Evolutionary conservation across 345 rosid genomes (phyloP).

Genomic region (Eucalyptus albens): DNA sequence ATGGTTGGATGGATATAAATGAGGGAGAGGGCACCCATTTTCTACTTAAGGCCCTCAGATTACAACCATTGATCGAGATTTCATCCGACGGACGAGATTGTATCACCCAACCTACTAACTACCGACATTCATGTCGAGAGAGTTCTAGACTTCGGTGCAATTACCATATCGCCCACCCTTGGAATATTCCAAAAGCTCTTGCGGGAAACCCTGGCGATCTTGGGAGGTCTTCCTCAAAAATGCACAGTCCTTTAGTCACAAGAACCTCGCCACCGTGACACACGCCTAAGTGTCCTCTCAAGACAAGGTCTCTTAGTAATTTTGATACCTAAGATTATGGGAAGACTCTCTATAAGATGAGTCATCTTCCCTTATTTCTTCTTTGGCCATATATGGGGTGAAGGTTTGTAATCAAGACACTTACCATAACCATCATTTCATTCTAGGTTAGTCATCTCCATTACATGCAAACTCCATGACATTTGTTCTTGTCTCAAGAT

Average conservation of each 20-base stretch:
- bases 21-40: background rate
- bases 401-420: too few species aligned
- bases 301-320: too few species aligned
- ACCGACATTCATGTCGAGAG: background rate
- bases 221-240: background rate
- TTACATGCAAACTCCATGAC: too few species aligned
- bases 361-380: too few species aligned
- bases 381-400: too few species aligned
- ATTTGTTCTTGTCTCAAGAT: too few species aligned
- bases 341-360: too few species aligned
- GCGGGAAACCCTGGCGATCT: accelerated
- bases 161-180: background rate
- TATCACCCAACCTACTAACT: background rate
- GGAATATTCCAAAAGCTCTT: background rate
- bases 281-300: too few species aligned
- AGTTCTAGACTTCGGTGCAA: background rate
- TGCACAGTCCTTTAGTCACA: background rate
- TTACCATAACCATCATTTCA: too few species aligned
- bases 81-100: accelerated
- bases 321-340: too few species aligned
- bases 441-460: too few species aligned
- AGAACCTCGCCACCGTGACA: background rate
- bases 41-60: background rate
- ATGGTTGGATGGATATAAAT: too few species aligned
- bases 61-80: background rate